Percentiles rank a stretch among this genome's conserved stretches.
Evolutionary conservation across 2,329 filamentous ascomycete species (phyloP).

Genomic region (Thielaviopsis punctulata): DNA sequence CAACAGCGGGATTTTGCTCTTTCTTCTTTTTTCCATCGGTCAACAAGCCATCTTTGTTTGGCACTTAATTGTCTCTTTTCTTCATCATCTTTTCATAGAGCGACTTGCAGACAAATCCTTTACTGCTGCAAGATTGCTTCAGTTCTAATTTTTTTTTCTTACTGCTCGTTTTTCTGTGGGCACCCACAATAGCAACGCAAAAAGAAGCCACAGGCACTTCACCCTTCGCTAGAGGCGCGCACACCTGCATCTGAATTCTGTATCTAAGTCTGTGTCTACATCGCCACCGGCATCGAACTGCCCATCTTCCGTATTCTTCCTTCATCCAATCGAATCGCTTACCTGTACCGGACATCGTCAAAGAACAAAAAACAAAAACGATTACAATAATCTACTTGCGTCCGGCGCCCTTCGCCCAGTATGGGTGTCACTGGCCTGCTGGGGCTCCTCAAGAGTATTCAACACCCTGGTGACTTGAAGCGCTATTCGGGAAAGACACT

Average conservation of each 20-base stretch:
- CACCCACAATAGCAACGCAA: no score
- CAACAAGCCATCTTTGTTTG: background rate
- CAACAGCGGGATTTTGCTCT: background rate
- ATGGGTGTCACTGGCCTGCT: conserved; percentile 34
- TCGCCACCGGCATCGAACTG: background rate
- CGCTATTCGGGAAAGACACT: conserved; percentile 77
- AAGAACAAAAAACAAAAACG: no score
- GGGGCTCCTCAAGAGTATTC: conserved; percentile 87
- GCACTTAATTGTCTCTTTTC: background rate
- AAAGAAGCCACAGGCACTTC: no score
- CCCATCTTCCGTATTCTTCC: background rate
- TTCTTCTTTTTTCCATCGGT: background rate
- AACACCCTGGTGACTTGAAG: conserved; percentile 71
- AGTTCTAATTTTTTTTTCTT: background rate
- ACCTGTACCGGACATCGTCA: background rate
- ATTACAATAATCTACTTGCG: background rate
- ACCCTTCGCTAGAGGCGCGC: background rate
- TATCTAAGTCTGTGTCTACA: background rate
- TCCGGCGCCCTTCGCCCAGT: background rate
- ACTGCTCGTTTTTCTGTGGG: background rate
- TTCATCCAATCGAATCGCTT: background rate
- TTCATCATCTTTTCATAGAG: background rate
- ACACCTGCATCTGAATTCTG: background rate
- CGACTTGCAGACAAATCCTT: background rate
- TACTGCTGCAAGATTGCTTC: background rate